Conservation (phyloP, 768 basidiomycete genomes). For the Auriscalpium orientale region DNA sequence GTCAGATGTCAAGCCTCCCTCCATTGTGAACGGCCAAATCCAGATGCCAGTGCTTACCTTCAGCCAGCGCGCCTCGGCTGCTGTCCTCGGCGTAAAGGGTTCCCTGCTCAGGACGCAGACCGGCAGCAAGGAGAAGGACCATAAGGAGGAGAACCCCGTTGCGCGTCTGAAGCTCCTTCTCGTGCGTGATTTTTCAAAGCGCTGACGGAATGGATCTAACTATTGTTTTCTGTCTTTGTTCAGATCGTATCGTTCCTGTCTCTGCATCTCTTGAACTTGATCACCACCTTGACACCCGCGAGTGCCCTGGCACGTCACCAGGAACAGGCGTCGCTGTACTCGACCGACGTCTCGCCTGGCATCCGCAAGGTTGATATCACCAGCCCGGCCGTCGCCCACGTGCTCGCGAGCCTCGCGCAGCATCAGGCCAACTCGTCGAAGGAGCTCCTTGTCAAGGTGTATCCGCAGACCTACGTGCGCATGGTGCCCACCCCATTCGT, state of each 20-base stretch:
- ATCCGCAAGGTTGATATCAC: conserved; percentile 64
- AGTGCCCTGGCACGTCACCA: conserved; percentile 43
- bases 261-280: conserved; percentile 87
- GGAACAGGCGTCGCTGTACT: conserved; percentile 20
- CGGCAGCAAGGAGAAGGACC: conserved; percentile 31
- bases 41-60: conserved; percentile 16
- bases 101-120: conserved; percentile 30
- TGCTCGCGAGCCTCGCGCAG: conserved; percentile 29
- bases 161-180: conserved; percentile 84
- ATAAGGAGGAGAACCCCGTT: conserved; percentile 70
- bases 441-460: conserved; percentile 52
- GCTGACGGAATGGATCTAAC: conserved; percentile 1
- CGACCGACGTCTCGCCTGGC: conserved; percentile 17
- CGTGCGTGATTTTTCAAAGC: conserved; percentile 33
- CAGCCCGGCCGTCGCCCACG: conserved; percentile 45
- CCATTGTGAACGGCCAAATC: conserved; percentile 13
- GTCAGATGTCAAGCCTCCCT: conserved; percentile 15
- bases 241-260: conserved; percentile 87
- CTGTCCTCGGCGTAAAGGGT: conserved; percentile 41
- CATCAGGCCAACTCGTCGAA: conserved; percentile 14
- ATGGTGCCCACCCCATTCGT: conserved; percentile 27
- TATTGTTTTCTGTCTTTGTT: neutral
- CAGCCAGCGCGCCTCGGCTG: conserved; percentile 22
- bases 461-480: conserved; percentile 50
- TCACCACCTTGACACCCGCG: conserved; percentile 79